Evolutionary conservation across 1,139 yeast species (phyloP), one percentile per base, ranked within the genome.

Genomic region (Lodderomyces margitis): DNA sequence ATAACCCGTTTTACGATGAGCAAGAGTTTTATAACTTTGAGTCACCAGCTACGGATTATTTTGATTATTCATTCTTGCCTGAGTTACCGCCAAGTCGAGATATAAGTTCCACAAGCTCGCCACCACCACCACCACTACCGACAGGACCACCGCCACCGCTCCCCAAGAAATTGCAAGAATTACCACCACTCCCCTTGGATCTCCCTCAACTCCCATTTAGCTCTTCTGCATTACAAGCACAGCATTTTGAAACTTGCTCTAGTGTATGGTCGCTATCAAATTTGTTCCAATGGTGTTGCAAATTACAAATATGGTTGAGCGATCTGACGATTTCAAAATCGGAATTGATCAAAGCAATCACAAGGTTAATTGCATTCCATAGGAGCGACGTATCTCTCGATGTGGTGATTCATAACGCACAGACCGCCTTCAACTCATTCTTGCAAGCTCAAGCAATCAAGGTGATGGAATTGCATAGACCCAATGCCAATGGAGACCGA

Each of bases 181-280:
- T 78, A 16, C 83, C 83, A 0, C 74, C 76, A 0, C 68, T 74
- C 4, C 84, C 85, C 1, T 51, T 69, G 21, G 79, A 76, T 27
- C 62, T 80, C 12, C 87, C 87, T 0, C 69, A 73, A 36, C 64
- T 81, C 11, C 85, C 84, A 2, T 81, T 81, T 47, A 59, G 77
- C 7, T 71, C 83, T 0, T 69, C 76, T 3, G 61, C 75, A 1
- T 59, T 81, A 34, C 70, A 68, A n/a, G 68, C 69, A 25, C 63
- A 66, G 17, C 83, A 80, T 48, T 70, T 79, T 43, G 58, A 54
- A 31, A 52, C 46, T 40, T 78, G 72, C 58, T 55, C 42, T 38
- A 63, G 42, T 44, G 68, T 62, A 37, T 73, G 72, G 75, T 73
- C 64, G 36, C 62, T 58, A 46, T 63, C 52, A 35, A 68, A 50